Evolutionary conservation across 345 rosid genomes (phyloP), one percentile per base, ranked within the genome.

Genomic region (Heritiera littoralis): DNA sequence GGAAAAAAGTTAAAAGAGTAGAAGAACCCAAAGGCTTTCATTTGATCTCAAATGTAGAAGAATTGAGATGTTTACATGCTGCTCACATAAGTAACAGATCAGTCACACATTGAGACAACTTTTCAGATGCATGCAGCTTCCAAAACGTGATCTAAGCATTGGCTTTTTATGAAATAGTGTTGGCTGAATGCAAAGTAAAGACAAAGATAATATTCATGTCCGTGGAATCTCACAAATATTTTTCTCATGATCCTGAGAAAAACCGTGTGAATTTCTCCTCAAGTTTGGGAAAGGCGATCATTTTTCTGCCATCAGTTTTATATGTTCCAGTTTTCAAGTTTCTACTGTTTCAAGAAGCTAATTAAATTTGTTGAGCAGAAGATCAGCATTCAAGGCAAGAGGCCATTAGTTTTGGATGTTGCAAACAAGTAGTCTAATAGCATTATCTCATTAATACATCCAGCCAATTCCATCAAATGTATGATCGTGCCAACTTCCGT

Each of bases 371-470:
- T 7, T 17, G 23, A 7, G 35, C 1, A 20, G 15, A 28, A 72
- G 15, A 52, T 4, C 17, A 54, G 43, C 23, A 72, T 72, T 35
- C 56, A 46, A 15, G 32, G 43, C 4, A 72, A 72, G 15, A 52
- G 35, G 15, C 18, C 23, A 70, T 12, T 20, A 10, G 35, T 10
- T 52, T 4, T 9, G 46, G 17, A 17, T 9, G 38, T 18, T 2
- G 30, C 9, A 18, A 54, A 30, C 46, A 43, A 35, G 11, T 54
- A 18, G 23, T 51, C 20, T 48, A 23, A 70, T 70, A 49, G 38
- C 60, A 51, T 71, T 32, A 43, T 52, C 76, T 54, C 63, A 54
- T 54, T 18, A 38, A 72, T 54, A 52, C 45, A 72, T 54, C 2
- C 32, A 72, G 64, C 64, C 54, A 18, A 72, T 60, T 60, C 38